phyloP scores from a whole-genome alignment of 1,284 basidiomycete genomes.

The Anthracocystis walkeri region DNA sequence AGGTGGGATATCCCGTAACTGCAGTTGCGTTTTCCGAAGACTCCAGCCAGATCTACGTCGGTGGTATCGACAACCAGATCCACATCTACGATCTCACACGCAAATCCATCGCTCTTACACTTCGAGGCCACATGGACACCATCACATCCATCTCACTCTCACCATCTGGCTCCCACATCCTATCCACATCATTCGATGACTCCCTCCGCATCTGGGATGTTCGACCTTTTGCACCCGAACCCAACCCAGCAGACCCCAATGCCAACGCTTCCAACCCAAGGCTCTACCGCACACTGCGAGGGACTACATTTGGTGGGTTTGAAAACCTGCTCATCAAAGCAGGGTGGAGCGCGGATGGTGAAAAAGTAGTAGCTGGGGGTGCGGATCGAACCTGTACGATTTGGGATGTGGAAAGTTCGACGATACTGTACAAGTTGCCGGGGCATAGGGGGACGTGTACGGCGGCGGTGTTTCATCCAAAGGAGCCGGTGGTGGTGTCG shows the following conservation, averaged over 20 bases:
- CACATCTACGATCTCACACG: conserved; percentile 64
- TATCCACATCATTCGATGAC: conserved; percentile 64
- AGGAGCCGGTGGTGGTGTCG: conserved; percentile 65
- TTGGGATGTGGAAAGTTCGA: conserved; percentile 62
- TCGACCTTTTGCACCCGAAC: conserved; percentile 67
- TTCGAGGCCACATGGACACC: conserved; percentile 62
- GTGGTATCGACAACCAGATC: conserved; percentile 68
- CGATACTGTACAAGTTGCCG: conserved; percentile 67
- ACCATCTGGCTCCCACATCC: conserved; percentile 65
- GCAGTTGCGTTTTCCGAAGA: conserved; percentile 67
- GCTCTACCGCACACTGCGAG: conserved; percentile 62
- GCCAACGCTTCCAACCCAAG: conserved; percentile 43
- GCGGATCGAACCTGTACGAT: conserved; percentile 66
- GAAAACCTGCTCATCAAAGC: conserved; percentile 63
- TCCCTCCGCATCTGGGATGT: conserved; percentile 68
- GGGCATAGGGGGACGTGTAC: conserved; percentile 69
- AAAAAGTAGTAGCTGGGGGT: conserved; percentile 61
- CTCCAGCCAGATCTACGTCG: conserved; percentile 66
- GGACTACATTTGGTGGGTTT: conserved; percentile 62
- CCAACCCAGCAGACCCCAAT: conserved; percentile 42
- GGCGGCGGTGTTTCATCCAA: conserved; percentile 66
- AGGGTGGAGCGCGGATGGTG: conserved; percentile 61
- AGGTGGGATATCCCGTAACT: conserved; percentile 68
- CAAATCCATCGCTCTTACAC: conserved; percentile 54
- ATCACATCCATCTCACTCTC: conserved; percentile 61